Evolutionary conservation across 768 basidiomycete genomes (phyloP).

Genomic region (Phanerochaete sordida): DNA sequence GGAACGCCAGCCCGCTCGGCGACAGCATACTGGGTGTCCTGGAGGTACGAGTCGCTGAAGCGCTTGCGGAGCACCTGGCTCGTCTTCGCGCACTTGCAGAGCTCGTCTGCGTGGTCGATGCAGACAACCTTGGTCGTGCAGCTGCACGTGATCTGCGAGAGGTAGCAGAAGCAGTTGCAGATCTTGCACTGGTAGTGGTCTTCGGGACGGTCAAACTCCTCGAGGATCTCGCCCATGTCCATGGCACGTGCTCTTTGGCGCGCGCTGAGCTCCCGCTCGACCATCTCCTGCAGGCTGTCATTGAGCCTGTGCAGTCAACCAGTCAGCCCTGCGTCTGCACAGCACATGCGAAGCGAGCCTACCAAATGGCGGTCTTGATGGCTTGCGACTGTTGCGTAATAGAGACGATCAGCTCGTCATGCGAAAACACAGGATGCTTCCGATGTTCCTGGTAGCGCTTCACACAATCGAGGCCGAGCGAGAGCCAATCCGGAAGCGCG

Average conservation of each 20-base stretch:
- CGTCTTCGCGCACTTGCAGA: slow-evolving; percentile 63
- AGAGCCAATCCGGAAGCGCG: slow-evolving; percentile 93
- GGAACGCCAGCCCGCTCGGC: slow-evolving; percentile 73
- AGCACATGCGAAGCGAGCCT: slow-evolving; percentile 12
- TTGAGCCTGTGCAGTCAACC: slow-evolving; percentile 63
- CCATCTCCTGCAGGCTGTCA: slow-evolving; percentile 85
- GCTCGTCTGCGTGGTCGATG: slow-evolving; percentile 73
- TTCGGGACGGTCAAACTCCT: slow-evolving; percentile 80
- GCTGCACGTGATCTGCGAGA: slow-evolving; percentile 84
- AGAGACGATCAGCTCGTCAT: slow-evolving; percentile 96
- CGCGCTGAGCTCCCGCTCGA: slow-evolving; percentile 70
- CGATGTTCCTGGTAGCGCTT: slow-evolving; percentile 85
- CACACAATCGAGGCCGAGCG: slow-evolving; percentile 84
- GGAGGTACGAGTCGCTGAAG: slow-evolving; percentile 75
- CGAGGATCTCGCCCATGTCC: slow-evolving; percentile 64
- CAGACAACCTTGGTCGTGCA: slow-evolving; percentile 82
- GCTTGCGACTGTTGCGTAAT: slow-evolving; percentile 93
- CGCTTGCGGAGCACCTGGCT: slow-evolving; percentile 71
- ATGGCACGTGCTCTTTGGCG: slow-evolving; percentile 59
- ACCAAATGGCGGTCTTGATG: slow-evolving; percentile 94
- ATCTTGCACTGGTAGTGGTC: slow-evolving; percentile 93
- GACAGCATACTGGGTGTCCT: slow-evolving; percentile 62
- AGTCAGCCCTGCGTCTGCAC: slow-evolving; percentile 3
- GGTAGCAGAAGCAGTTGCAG: slow-evolving; percentile 94
- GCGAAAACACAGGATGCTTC: slow-evolving; percentile 96